phyloP scores from a whole-genome alignment of 768 basidiomycete genomes.

The Hygrocybe punicea region DNA sequence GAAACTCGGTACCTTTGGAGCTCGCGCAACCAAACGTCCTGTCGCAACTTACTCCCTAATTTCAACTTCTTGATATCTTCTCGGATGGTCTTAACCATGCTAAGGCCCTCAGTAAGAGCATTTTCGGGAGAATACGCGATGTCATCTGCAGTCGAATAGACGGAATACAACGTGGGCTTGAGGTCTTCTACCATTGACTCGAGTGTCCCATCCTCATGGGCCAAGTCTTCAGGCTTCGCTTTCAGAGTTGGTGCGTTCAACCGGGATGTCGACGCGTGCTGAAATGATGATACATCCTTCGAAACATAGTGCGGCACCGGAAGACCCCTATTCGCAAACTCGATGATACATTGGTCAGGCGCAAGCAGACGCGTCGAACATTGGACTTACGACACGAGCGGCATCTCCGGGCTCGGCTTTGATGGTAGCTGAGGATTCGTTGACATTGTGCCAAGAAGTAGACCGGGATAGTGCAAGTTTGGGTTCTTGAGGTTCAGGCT shows the following conservation, averaged over 20 bases:
- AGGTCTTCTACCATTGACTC: too few relatives aligned
- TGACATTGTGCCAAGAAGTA: neutral
- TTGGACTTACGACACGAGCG: constrained; percentile 23
- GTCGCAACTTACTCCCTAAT: constrained; percentile 52
- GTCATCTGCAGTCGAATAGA: constrained; percentile 39
- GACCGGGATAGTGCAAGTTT: constrained; percentile 7
- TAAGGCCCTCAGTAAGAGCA: constrained; percentile 48
- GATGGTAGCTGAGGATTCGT: constrained; percentile 12
- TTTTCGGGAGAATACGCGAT: constrained; percentile 49
- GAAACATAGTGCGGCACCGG: constrained; percentile 16
- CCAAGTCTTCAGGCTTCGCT: neutral
- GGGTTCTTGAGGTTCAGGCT: constrained; percentile 27
- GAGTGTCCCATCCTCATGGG: constrained; percentile 8
- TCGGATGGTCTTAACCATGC: constrained; percentile 52
- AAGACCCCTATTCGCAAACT: constrained; percentile 28
- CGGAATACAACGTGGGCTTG: constrained; percentile 30
- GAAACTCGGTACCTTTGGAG: constrained; percentile 41
- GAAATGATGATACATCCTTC: neutral
- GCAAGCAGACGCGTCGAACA: neutral
- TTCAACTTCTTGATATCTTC: constrained; percentile 41
- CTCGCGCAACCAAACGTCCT: constrained; percentile 59
- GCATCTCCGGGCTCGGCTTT: constrained; percentile 34
- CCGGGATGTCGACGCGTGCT: constrained; percentile 1
- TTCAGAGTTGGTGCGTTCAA: too few relatives aligned
- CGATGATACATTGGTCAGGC: constrained; percentile 1